Conservation (phyloP, 1,284 basidiomycete genomes). For the Rhodotorula sp. region DNA sequence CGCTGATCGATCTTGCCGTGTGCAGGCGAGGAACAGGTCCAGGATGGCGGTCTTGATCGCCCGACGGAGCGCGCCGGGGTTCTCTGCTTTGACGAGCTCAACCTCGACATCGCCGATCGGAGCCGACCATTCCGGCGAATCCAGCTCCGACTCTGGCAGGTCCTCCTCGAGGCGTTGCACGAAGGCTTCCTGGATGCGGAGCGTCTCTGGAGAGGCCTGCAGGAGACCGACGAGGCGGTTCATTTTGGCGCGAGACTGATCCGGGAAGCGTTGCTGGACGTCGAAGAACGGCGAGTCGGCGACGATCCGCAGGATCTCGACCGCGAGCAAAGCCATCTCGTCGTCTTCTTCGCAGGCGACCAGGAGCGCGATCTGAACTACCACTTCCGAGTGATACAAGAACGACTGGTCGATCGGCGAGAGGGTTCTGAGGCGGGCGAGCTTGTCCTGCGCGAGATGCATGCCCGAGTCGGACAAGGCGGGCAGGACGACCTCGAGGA, state of each 20-base stretch:
- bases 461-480: conserved; percentile 59
- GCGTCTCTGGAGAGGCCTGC: conserved; percentile 77
- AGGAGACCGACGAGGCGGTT: conserved; percentile 71
- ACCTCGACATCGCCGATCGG: conserved; percentile 51
- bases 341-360: conserved; percentile 69
- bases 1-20: conserved; percentile 61
- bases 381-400: conserved; percentile 66
- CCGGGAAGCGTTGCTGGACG: conserved; percentile 61
- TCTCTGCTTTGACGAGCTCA: conserved; percentile 40
- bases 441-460: conserved; percentile 38
- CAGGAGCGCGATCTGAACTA: conserved; percentile 80
- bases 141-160: conserved; percentile 46
- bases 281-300: conserved; percentile 57
- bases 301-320: conserved; percentile 74
- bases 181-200: conserved; percentile 80
- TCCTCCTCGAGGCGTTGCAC: conserved; percentile 62
- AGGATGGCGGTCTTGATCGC: conserved; percentile 76
- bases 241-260: conserved; percentile 52
- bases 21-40: conserved; percentile 78
- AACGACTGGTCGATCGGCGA: conserved; percentile 75
- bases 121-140: conserved; percentile 40
- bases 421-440: conserved; percentile 46
- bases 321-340: conserved; percentile 71
- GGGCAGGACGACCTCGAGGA: conserved; percentile 83
- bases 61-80: conserved; percentile 56